Evolutionary conservation across 2,329 filamentous ascomycete genomes (phyloP).

Genomic region (Truncatella angustata): DNA sequence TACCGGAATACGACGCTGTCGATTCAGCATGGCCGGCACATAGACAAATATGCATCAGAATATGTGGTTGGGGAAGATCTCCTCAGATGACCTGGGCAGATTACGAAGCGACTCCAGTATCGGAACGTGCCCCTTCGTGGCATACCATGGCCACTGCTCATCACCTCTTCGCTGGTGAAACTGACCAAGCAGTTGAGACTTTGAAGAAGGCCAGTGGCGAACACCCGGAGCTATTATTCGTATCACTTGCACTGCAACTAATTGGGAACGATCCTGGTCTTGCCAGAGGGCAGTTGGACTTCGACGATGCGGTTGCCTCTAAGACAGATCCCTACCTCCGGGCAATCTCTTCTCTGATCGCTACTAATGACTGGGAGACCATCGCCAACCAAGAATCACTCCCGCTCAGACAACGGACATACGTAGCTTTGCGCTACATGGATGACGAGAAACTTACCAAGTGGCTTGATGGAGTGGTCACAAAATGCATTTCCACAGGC

Average conservation of each 20-base stretch:
- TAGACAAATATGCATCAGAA: slow-evolving; percentile 70
- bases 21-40: slow-evolving; percentile 66
- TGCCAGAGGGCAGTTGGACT: slow-evolving; percentile 51
- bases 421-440: slow-evolving; percentile 68
- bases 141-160: slow-evolving; percentile 75
- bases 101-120: slow-evolving; percentile 40
- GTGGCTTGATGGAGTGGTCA: slow-evolving; percentile 68
- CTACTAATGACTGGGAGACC: slow-evolving; percentile 71
- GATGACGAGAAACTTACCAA: slow-evolving; percentile 59
- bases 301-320: slow-evolving; percentile 57
- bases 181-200: slow-evolving; percentile 65
- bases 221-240: slow-evolving; percentile 65
- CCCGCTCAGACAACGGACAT: slow-evolving; percentile 71
- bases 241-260: slow-evolving; percentile 65
- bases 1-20: slow-evolving; percentile 63
- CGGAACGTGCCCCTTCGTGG: slow-evolving; percentile 50
- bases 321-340: slow-evolving; percentile 76
- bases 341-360: slow-evolving; percentile 75
- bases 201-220: slow-evolving; percentile 65
- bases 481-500: slow-evolving; percentile 60
- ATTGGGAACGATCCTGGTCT: slow-evolving; percentile 47
- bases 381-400: slow-evolving; percentile 73
- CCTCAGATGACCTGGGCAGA: slow-evolving; percentile 41
- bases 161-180: slow-evolving; percentile 71
- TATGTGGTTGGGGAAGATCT: slow-evolving; percentile 70